Conservation (phyloP, 1,284 basidiomycete genomes). For the Trichosporon inkin region DNA sequence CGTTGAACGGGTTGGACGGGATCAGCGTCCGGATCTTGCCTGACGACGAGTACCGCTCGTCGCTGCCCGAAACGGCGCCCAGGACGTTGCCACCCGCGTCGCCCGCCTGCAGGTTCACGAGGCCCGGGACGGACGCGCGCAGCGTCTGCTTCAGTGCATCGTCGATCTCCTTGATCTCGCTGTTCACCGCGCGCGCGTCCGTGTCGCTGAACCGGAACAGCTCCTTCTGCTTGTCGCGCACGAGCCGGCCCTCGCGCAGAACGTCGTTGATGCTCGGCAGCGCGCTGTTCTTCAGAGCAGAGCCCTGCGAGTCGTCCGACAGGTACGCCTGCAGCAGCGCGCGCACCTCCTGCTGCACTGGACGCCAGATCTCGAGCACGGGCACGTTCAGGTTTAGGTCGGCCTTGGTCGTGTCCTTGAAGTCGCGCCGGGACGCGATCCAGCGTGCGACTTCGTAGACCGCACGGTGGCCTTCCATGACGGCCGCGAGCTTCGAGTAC, state of each 20-base stretch:
- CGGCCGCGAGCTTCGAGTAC: conserved; percentile 92
- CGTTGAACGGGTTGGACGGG: conserved; percentile 89
- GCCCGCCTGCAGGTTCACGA: conserved; percentile 59
- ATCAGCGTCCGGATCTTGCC: conserved; percentile 82
- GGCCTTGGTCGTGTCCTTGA: conserved; percentile 72
- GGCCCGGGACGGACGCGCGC: conserved; percentile 86
- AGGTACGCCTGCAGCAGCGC: conserved; percentile 87
- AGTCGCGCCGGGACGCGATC: conserved; percentile 80
- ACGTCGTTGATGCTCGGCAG: conserved; percentile 93
- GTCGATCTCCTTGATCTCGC: conserved; percentile 70
- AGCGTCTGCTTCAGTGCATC: conserved; percentile 79
- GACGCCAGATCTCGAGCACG: conserved; percentile 83
- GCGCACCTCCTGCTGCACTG: conserved; percentile 85
- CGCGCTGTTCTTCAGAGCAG: conserved; percentile 71
- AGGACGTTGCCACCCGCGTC: conserved; percentile 55
- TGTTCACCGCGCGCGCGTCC: conserved; percentile 66
- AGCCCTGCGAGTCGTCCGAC: conserved; percentile 77
- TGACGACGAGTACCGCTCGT: conserved; percentile 63
- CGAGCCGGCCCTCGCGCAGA: conserved; percentile 73
- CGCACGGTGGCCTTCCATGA: conserved; percentile 87
- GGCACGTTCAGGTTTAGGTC: conserved; percentile 64
- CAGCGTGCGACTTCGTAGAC: conserved; percentile 85
- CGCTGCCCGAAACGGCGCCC: conserved; percentile 47
- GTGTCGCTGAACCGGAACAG: conserved; percentile 90
- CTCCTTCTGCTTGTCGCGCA: conserved; percentile 66